Conservation (phyloP, 2,329 filamentous ascomycete species). For the Coccinonectria pachysandricola region DNA sequence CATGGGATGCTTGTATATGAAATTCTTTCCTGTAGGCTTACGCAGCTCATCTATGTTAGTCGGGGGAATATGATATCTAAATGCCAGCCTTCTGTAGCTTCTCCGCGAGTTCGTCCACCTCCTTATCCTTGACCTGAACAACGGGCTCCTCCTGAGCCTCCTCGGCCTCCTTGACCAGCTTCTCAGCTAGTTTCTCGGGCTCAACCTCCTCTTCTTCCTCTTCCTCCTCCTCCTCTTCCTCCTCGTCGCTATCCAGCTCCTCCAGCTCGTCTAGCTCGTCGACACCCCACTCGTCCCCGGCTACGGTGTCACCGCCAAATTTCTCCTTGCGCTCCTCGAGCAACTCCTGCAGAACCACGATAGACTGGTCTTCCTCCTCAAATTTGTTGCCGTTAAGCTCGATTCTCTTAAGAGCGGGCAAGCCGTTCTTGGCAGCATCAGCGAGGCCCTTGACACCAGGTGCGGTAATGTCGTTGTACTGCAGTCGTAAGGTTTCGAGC, state of each 20-base stretch:
- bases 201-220: conserved; percentile 52
- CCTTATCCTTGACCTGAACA: conserved; percentile 60
- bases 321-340: conserved; percentile 72
- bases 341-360: conserved; percentile 58
- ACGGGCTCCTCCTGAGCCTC: conserved; percentile 64
- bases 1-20: background rate
- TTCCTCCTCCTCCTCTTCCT: conserved; percentile 57
- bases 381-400: conserved; percentile 98
- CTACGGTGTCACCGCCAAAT: conserved; percentile 50
- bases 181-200: conserved; percentile 56
- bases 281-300: conserved; percentile 75
- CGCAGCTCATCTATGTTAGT: too few relatives aligned
- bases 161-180: conserved; percentile 57
- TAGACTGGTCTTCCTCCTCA: conserved; percentile 66
- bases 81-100: conserved; percentile 61
- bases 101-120: conserved; percentile 72
- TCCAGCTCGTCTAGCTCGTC: conserved; percentile 83
- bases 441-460: conserved; percentile 63
- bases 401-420: conserved; percentile 72
- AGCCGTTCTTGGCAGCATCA: conserved; percentile 52
- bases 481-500: conserved; percentile 70
- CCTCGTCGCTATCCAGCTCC: conserved; percentile 60
- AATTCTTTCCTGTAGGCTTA: background rate
- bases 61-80: too few relatives aligned
- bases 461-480: conserved; percentile 89